Evolutionary conservation across 768 basidiomycete species (phyloP), one percentile per base, ranked within the genome.

Genomic region (Pleurotus ostreatus): DNA sequence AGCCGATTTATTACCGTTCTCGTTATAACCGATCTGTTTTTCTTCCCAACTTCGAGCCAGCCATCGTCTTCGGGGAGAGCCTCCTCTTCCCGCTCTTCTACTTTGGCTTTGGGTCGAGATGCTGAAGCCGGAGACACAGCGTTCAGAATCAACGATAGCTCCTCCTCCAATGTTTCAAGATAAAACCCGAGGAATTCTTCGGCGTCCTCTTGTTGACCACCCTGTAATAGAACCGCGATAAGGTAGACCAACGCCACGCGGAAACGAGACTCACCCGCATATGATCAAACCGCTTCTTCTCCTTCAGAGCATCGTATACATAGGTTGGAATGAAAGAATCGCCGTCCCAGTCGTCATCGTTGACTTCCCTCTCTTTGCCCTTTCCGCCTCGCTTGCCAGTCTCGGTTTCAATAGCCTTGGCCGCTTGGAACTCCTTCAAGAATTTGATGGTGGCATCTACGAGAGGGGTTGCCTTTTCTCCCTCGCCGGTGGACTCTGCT

Each of bases 151-250:
- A 78, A 76, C 3, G 92, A 71, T 9, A 98, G 67, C 72, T 98
- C 96, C 67, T 99, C 96, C 68, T 96, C 93, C 4, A 99, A 74
- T 0, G 94, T 91, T 63, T 98, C 94, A 22, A 98, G 77, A 72
- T 92, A 96, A 73, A 97, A 98, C 2, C 96, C 96, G n/a, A 98
- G 77, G 70, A 97, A 98, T 70, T 99, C 96, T 70, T 99, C 95
- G 8, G 95, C 96, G 57, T 99, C 96, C 68, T 99, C 96, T 72
- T 99, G 96, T 57, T 94, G 91, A 0, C 94, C 94, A 38, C 91
- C 85, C 83, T 93, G 61, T 44, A 30, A 60, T 55, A 38, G 43
- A 63, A 52, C 7, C 16, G 51, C 12, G 48, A 25, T 23, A 46
- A 23, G 38, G 56, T 9, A 40, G 6, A 51, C 30, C 60, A 41